Evolutionary conservation across 2,329 filamentous ascomycete genomes (phyloP), one percentile per base, ranked within the genome.

Genomic region (Colletotrichum aenigma): DNA sequence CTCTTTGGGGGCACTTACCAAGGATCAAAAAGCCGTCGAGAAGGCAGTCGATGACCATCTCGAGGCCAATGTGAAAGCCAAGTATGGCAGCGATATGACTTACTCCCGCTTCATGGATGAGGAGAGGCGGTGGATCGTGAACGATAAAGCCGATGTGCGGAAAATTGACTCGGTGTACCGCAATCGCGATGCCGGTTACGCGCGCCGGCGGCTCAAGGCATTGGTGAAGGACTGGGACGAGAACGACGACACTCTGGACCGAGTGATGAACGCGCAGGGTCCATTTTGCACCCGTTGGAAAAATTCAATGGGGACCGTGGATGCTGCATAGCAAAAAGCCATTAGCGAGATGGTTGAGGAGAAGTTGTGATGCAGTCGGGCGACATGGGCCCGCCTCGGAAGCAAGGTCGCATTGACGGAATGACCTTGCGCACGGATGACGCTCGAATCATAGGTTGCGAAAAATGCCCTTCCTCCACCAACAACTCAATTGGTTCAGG

Each of bases 101-200:
- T 85, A 84, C 71, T 55, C 52, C 6, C 72, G 75, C 7, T 86
- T 86, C 69, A 77, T 83, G 70, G 80, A 81, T 38, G 81, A 85
- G 58, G 84, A 86, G 76, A 82, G 81, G 62, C 82, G 86, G 32
- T 87, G 84, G 83, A 79, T 88, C 10, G 78, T 84, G 56, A 86
- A 81, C 71, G 84, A 88, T 77, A 81, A 77, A 24, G 77, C 80
- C 8, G 85, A 86, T 70, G 84, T 87, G 21, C 81, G 85, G 55
- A 84, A 86, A 74, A 86, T 87, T 64, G 85, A 87, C 76, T 86
- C 84, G 18, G 85, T 86, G 43, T 87, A 87, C 71, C 84, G 86
- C 15, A 87, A 86, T 68, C 81, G 84, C 12, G 85, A 87, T 71
- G 83, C 83, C 13, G 83, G 83, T 6, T 77, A 82, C 65, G 83